phyloP scores from a whole-genome alignment of 106 monocot genomes.

The Allium sativum region DNA sequence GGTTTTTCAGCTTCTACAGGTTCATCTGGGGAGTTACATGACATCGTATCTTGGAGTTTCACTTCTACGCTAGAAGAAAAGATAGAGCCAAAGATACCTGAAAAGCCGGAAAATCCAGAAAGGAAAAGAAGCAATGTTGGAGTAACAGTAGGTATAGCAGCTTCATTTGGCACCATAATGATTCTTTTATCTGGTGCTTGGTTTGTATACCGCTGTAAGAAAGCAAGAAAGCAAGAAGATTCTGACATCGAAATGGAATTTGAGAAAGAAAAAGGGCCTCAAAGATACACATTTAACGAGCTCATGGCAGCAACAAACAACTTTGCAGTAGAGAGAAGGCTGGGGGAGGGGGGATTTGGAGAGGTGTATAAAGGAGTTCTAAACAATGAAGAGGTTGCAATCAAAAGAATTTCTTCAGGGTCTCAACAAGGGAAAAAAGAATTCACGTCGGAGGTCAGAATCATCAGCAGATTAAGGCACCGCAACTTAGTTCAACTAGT shows the following conservation, averaged over 20 bases:
- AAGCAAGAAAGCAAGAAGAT: not conserved
- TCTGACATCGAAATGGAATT: conserved; percentile 8
- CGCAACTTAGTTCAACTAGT: conserved; percentile 21
- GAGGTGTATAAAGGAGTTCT: conserved; percentile 18
- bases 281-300: conserved; percentile 7
- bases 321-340: conserved; percentile 12
- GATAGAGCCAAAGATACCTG: too few species aligned
- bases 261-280: conserved; percentile 14
- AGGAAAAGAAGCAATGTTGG: too few species aligned
- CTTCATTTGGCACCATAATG: not conserved
- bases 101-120: too few species aligned
- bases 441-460: conserved; percentile 11
- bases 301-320: conserved; percentile 16
- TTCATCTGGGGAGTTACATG: not conserved
- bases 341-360: conserved; percentile 25
- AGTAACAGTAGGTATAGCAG: not conserved
- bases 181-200: not conserved
- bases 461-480: conserved; percentile 24
- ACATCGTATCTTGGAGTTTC: conserved; percentile 4
- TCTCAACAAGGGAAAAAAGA: conserved; percentile 12
- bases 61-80: too few species aligned
- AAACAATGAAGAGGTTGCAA: conserved; percentile 8
- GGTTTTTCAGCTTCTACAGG: conserved; percentile 16
- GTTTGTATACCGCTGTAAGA: conserved; percentile 4
- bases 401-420: conserved; percentile 15